Percentiles rank a stretch among this genome's conserved stretches.
Evolutionary conservation across 768 basidiomycete genomes (phyloP).

Genomic region (Suillus bovinus): DNA sequence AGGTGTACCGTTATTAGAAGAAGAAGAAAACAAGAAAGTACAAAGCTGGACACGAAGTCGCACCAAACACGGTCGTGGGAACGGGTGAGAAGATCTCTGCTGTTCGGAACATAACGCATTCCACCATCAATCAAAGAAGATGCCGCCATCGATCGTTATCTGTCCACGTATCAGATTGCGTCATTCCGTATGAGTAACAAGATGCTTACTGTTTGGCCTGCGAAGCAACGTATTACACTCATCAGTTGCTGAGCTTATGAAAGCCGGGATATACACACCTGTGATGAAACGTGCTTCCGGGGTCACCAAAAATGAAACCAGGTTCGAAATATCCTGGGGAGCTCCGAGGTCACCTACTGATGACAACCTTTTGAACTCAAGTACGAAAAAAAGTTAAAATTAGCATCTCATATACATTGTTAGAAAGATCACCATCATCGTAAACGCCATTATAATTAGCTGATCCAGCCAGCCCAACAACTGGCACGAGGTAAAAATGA

Average conservation of each 20-base stretch:
- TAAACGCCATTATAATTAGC: slow-evolving; percentile 15
- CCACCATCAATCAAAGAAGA: slow-evolving; percentile 5
- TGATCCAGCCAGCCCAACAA: slow-evolving; percentile 17
- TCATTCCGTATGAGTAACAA: neutral
- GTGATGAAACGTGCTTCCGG: slow-evolving; percentile 36
- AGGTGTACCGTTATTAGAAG: no score
- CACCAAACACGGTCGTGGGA: no score
- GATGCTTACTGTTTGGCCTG: slow-evolving; percentile 29
- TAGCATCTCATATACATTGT: neutral
- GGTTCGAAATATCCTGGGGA: slow-evolving; percentile 33
- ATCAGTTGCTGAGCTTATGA: neutral
- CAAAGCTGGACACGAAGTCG: no score
- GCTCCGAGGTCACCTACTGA: slow-evolving; percentile 25
- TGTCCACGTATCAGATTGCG: slow-evolving; percentile 5
- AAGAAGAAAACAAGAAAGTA: no score
- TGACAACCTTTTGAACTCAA: slow-evolving; percentile 15
- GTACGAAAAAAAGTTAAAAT: slow-evolving; percentile 3
- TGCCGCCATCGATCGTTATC: slow-evolving; percentile 29
- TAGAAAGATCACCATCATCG: slow-evolving; percentile 14
- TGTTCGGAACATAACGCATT: no score
- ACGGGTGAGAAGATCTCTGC: no score
- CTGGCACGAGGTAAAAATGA: slow-evolving; percentile 13
- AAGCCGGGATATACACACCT: slow-evolving; percentile 26
- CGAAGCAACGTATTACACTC: neutral
- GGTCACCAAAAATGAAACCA: slow-evolving; percentile 39